Evolutionary conservation across 116 monocot species (phyloP).

Genomic region (Iris pallida): DNA sequence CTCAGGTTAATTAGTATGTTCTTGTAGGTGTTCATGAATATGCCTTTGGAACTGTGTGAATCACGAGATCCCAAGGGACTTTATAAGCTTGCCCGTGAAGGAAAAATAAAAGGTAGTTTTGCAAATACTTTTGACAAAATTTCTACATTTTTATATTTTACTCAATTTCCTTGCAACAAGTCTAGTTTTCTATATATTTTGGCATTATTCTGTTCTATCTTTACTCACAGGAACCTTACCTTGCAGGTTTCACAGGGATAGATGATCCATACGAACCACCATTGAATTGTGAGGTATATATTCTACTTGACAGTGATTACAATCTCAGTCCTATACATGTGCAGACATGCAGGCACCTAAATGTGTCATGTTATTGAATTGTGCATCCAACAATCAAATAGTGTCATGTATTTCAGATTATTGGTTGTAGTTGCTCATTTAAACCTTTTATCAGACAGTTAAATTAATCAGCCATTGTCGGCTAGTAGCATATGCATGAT

Average conservation of each 20-base stretch:
- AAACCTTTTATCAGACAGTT: no score
- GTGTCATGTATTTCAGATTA: no score
- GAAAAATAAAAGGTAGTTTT: conserved; percentile 69
- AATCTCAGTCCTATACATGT: not conserved
- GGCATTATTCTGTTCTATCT: not conserved
- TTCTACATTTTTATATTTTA: no score
- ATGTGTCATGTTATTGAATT: no score
- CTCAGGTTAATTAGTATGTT: not conserved
- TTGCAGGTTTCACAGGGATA: conserved; percentile 77
- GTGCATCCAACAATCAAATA: no score
- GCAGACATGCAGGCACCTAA: no score
- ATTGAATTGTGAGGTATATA: conserved; percentile 51
- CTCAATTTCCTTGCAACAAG: not conserved
- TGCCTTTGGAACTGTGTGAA: conserved; percentile 85
- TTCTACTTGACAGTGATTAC: not conserved
- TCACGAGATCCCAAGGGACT: conserved; percentile 87
- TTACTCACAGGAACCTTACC: not conserved
- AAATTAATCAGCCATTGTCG: no score
- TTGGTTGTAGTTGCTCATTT: no score
- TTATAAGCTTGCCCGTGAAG: conserved; percentile 83
- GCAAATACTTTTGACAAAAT: not conserved
- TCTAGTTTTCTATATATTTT: not conserved
- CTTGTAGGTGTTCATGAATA: conserved; percentile 81
- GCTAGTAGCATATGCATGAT: no score
- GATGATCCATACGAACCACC: conserved; percentile 82